phyloP scores from a whole-genome alignment of 257 asterid genomes.

The Lycium ferocissimum region DNA sequence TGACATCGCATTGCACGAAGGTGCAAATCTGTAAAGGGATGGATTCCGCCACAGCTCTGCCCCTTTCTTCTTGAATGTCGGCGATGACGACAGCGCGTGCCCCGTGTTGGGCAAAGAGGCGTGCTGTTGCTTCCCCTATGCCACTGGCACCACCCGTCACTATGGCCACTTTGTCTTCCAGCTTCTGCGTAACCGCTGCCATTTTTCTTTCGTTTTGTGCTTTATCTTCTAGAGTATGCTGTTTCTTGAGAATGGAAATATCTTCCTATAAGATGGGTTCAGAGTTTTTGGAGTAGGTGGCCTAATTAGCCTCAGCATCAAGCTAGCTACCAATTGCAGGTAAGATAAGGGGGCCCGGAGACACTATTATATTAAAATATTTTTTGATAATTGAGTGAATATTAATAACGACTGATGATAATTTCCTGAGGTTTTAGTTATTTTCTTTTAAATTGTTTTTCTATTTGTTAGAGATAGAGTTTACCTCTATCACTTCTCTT shows the following conservation, averaged over 20 bases:
- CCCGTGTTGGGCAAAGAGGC: constrained; percentile 50
- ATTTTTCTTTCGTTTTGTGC: background rate
- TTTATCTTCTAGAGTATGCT: background rate
- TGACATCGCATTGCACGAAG: constrained; percentile 52
- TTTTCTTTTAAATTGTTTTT: too few species aligned
- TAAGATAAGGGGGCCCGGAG: background rate
- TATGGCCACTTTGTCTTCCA: constrained; percentile 52
- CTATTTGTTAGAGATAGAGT: too few species aligned
- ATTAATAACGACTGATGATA: too few species aligned
- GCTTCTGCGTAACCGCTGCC: constrained; percentile 30
- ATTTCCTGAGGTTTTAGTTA: too few species aligned
- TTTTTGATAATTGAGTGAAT: background rate
- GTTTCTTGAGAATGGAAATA: background rate
- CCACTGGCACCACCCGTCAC: constrained; percentile 62
- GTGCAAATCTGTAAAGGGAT: constrained; percentile 46
- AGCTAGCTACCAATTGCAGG: background rate
- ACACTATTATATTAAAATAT: background rate
- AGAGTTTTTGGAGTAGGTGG: background rate
- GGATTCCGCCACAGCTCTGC: constrained; percentile 49
- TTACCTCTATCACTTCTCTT: too few species aligned
- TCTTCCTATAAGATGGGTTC: background rate
- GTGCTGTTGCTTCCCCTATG: constrained; percentile 52
- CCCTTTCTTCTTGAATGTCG: constrained; percentile 52
- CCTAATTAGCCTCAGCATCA: background rate
- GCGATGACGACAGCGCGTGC: constrained; percentile 57